Percentiles rank a stretch among this genome's conserved stretches.
Conservation (phyloP, 2,329 filamentous ascomycete species). For the Pestalotiopsis sp. region DNA sequence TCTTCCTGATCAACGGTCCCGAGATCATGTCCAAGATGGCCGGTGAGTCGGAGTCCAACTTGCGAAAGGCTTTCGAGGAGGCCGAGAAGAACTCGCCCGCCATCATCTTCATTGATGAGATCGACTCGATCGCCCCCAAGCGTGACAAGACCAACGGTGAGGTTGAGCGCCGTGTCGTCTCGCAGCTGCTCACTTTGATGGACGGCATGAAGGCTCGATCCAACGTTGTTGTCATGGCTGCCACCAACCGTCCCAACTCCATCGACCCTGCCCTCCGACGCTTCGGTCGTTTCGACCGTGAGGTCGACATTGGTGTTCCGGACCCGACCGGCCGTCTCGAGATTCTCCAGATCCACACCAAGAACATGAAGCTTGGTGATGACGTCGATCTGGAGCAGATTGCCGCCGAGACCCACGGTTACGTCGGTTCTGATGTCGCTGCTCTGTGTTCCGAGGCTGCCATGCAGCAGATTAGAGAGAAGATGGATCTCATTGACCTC, state of each 20-base stretch:
- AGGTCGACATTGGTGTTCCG: slow-evolving; percentile 97
- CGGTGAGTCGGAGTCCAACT: slow-evolving; percentile 96
- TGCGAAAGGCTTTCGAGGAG: slow-evolving; percentile 99
- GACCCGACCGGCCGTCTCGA: slow-evolving; percentile 98
- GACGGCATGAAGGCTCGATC: slow-evolving; percentile 99
- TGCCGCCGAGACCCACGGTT: slow-evolving; percentile 96
- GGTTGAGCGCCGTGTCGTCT: slow-evolving; percentile 97
- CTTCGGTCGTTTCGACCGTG: slow-evolving; percentile 98
- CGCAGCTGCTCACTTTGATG: slow-evolving; percentile 94
- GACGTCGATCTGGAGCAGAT: slow-evolving; percentile 97
- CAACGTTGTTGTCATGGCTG: slow-evolving; percentile 98
- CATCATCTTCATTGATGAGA: slow-evolving; percentile 99
- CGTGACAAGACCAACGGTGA: slow-evolving; percentile 99
- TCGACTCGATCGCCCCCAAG: slow-evolving; percentile 98
- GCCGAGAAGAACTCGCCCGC: slow-evolving; percentile 99
- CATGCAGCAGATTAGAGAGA: slow-evolving; percentile 99
- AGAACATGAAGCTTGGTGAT: slow-evolving; percentile 99
- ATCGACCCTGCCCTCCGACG: slow-evolving; percentile 97
- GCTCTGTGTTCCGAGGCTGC: slow-evolving; percentile 98
- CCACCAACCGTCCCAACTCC: slow-evolving; percentile 97
- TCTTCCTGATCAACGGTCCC: slow-evolving; percentile 98
- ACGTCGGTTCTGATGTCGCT: slow-evolving; percentile 97
- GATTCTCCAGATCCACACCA: slow-evolving; percentile 99
- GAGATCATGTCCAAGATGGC: slow-evolving; percentile 99
- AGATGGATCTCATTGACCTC: slow-evolving; percentile 99